A percentile compares a stretch with the other conserved stretches of the same genome.
Conservation (phyloP, 331 rosid species). For the Pyrus hybrid region DNA sequence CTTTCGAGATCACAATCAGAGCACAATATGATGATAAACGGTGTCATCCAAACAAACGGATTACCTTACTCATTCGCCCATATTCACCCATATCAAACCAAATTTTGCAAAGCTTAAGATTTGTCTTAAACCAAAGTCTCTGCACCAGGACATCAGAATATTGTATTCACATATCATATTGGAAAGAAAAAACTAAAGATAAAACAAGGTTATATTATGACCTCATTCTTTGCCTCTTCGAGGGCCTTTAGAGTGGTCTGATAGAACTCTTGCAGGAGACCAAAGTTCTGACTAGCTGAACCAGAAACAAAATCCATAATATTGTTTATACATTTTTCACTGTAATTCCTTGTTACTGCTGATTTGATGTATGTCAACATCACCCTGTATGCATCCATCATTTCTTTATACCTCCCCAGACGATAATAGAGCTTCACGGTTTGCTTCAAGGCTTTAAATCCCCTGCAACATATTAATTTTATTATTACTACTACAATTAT, state of each 20-base stretch:
- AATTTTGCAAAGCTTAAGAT: slow-evolving; percentile 96
- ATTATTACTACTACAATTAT: not conserved
- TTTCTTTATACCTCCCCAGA: slow-evolving; percentile 81
- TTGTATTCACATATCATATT: not conserved
- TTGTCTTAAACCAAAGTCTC: slow-evolving; percentile 99
- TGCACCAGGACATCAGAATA: slow-evolving; percentile 21
- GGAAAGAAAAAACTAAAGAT: not conserved
- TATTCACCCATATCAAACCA: slow-evolving; percentile 98
- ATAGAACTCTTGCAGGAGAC: slow-evolving; percentile 91
- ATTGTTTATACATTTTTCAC: slow-evolving; percentile 96
- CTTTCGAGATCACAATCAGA: slow-evolving; percentile 7
- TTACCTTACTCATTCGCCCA: slow-evolving; percentile 96
- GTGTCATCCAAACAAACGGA: not conserved
- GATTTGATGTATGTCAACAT: slow-evolving; percentile 98
- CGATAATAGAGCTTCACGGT: slow-evolving; percentile 95
- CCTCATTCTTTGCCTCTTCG: slow-evolving; percentile 99
- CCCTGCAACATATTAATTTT: slow-evolving; percentile 35
- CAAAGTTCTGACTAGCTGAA: slow-evolving; percentile 90
- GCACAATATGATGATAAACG: not conserved
- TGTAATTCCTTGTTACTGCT: slow-evolving; percentile 87
- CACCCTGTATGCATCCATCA: slow-evolving; percentile 97
- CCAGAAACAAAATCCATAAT: slow-evolving; percentile 98
- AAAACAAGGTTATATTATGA: slow-evolving; percentile 16
- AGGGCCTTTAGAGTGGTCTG: slow-evolving; percentile 91
- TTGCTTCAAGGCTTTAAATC: slow-evolving; percentile 93